phyloP scores from a whole-genome alignment of 208 protist species.

The Naegleria fowleri region DNA sequence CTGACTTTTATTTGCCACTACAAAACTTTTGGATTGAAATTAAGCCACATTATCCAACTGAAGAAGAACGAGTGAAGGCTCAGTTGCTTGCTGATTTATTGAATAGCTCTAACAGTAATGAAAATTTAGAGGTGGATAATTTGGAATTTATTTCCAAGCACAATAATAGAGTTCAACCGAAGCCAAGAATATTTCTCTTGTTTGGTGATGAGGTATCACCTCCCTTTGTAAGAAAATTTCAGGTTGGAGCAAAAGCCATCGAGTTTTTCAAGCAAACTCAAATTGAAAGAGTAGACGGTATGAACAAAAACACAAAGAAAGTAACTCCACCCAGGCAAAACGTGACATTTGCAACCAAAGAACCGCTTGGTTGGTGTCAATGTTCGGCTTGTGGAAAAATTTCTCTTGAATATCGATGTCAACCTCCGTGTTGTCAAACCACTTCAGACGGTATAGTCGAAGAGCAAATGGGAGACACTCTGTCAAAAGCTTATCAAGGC shows the following conservation, averaged over 20 bases:
- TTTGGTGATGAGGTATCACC: background rate
- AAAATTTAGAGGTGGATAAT: too few relatives aligned
- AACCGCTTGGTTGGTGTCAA: conserved; percentile 13
- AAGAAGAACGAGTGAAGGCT: conserved; percentile 19
- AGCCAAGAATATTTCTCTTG: background rate
- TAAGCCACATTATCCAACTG: conserved; percentile 24
- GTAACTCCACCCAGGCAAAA: background rate
- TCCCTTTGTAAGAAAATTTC: background rate
- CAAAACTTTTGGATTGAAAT: conserved; percentile 21
- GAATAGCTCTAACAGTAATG: background rate
- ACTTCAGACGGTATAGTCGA: background rate
- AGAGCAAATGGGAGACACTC: background rate
- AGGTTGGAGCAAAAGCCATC: background rate
- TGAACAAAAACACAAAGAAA: background rate
- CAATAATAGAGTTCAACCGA: too few relatives aligned
- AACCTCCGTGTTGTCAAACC: background rate
- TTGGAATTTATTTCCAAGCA: background rate
- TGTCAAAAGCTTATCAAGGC: background rate
- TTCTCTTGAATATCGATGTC: background rate
- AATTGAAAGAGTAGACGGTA: background rate
- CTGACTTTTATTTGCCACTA: conserved; percentile 20
- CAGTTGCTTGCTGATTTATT: background rate
- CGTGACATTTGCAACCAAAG: background rate
- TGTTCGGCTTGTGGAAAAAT: background rate
- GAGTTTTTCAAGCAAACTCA: background rate